Evolutionary conservation across 306 rosid genomes (phyloP).

Genomic region (Glycine tomentella): DNA sequence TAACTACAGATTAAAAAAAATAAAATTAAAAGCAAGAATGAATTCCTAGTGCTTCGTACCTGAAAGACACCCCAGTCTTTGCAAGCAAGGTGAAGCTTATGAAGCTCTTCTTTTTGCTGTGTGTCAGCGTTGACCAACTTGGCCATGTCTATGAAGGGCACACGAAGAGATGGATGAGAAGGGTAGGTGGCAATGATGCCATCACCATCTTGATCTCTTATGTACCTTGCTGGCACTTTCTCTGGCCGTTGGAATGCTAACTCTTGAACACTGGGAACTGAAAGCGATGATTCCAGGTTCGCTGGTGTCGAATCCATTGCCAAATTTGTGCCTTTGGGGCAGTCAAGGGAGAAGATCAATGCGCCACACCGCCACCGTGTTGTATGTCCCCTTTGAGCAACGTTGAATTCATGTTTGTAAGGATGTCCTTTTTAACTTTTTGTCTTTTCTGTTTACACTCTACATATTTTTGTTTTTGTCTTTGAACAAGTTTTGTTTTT

Average conservation of each 20-base stretch:
- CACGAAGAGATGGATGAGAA: conserved; percentile 48
- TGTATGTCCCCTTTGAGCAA: no score
- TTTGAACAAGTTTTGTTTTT: no score
- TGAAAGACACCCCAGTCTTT: conserved; percentile 59
- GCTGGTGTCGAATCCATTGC: conserved; percentile 26
- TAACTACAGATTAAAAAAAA: no score
- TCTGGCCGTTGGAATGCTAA: conserved; percentile 41
- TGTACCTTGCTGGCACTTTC: conserved; percentile 52
- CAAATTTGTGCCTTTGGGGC: no score
- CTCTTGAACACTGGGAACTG: conserved; percentile 62
- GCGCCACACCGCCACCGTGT: no score
- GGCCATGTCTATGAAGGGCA: conserved; percentile 53
- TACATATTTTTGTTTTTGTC: no score
- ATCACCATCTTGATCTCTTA: conserved; percentile 48
- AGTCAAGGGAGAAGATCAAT: no score
- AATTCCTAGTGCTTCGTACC: conserved; percentile 32
- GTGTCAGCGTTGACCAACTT: conserved; percentile 51
- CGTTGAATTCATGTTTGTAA: no score
- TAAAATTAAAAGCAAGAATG: not conserved
- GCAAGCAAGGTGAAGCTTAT: conserved; percentile 57
- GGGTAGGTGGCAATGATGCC: conserved; percentile 19
- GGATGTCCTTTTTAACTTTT: no score
- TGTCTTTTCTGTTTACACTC: no score
- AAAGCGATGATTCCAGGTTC: conserved; percentile 50
- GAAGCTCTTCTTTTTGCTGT: conserved; percentile 46